Evolutionary conservation across 441 rosid species (phyloP).

Genomic region (Iberis amara): DNA sequence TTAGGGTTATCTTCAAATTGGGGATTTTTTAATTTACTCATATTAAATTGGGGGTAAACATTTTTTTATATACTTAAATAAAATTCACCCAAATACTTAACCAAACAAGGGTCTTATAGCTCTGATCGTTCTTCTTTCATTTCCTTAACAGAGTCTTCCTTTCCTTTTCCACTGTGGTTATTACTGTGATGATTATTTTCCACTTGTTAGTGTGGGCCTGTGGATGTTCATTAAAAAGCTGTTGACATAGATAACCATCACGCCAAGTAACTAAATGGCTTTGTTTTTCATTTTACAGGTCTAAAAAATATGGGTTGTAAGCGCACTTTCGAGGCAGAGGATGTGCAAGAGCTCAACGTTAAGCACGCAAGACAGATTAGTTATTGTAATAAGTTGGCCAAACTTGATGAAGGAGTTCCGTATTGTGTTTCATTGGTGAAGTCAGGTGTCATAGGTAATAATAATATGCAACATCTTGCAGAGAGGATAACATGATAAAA

Average conservation of each 20-base stretch:
- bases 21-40: slow-evolving; percentile 24
- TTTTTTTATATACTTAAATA: slow-evolving; percentile 8
- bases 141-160: slow-evolving; percentile 1
- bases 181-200: slow-evolving; percentile 19
- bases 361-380: slow-evolving; percentile 49
- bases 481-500: slow-evolving; percentile 12
- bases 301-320: slow-evolving; percentile 43
- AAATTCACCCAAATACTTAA: background rate
- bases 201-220: slow-evolving; percentile 24
- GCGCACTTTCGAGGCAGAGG: slow-evolving; percentile 51
- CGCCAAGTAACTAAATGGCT: slow-evolving; percentile 11
- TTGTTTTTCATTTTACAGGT: slow-evolving; percentile 29
- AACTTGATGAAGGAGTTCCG: slow-evolving; percentile 33
- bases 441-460: slow-evolving; percentile 36
- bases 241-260: slow-evolving; percentile 4
- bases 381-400: slow-evolving; percentile 35
- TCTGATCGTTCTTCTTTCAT: background rate
- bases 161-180: too few species aligned
- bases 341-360: slow-evolving; percentile 38
- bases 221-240: background rate
- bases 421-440: slow-evolving; percentile 25
- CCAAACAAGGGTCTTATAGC: slow-evolving; percentile 16
- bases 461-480: slow-evolving; percentile 20
- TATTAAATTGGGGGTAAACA: slow-evolving; percentile 29
- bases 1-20: slow-evolving; percentile 44